A percentile compares a stretch with the other conserved stretches of the same genome.
phyloP scores from a whole-genome alignment of 768 basidiomycete species.

The Pisolithus tinctorius region DNA sequence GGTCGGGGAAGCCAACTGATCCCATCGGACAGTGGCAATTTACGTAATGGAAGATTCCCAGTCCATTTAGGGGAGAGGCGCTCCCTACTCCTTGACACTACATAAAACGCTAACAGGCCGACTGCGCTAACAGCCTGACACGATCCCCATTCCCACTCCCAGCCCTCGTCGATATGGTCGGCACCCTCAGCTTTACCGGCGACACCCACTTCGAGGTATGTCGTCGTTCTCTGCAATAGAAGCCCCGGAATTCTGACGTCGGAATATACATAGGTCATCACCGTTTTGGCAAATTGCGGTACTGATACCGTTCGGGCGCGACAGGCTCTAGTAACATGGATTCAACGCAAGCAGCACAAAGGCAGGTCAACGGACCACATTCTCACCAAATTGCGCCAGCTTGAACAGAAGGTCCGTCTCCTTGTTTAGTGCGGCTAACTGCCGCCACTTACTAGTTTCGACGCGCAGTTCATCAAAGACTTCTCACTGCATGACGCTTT shows the following conservation, averaged over 20 bases:
- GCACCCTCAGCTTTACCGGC: constrained; percentile 21
- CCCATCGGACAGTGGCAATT: neutral
- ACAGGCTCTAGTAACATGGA: constrained; percentile 24
- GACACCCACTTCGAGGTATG: constrained; percentile 25
- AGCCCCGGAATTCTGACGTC: neutral
- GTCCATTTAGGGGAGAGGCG: neutral
- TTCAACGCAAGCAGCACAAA: constrained; percentile 23
- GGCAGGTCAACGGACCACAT: constrained; percentile 26
- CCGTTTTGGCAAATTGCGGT: constrained; percentile 29
- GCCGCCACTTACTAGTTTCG: neutral
- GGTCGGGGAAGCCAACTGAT: no score
- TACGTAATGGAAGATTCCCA: neutral
- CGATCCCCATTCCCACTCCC: neutral
- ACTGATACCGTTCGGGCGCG: constrained; percentile 20
- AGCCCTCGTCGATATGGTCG: constrained; percentile 13
- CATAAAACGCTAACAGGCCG: neutral
- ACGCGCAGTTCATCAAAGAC: constrained; percentile 24
- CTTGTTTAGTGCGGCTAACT: neutral
- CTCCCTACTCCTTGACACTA: neutral
- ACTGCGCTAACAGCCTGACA: no score
- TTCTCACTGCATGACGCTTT: constrained; percentile 22
- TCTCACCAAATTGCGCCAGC: constrained; percentile 18
- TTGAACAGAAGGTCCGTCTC: constrained; percentile 23
- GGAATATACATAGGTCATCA: constrained; percentile 17
- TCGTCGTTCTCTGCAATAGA: neutral